Base-by-base conservation (phyloP, 306 rosid genomes). In the Cucurbita pepo region DNA sequence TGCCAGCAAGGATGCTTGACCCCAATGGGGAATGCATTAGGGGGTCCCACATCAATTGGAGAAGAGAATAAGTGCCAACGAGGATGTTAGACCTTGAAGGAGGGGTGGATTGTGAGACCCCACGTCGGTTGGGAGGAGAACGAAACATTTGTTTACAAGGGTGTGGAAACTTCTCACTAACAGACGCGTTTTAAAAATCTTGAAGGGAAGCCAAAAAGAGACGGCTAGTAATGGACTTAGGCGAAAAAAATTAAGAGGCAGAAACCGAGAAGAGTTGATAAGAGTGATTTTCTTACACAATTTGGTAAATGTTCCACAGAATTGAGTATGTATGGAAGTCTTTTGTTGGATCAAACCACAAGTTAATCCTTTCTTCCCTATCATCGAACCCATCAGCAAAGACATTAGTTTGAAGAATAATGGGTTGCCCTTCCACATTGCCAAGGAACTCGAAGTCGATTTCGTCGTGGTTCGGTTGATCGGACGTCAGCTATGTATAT, bases 331-430 rank as follows among this genome's bases (percentile, higher is more conserved):
- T 87, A 54, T 93, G 98, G 70, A 87, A 88, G 83, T 90, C 88
- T 67, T 80, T 76, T 56, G 96, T 84, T 30, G 98, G 98, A 89
- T 93, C 98, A 85, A 93, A 93, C 98, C 97, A 93, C 18, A 93
- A 86, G 50, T 78, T 82, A 77, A 93, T 86, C 81, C 98, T 90
- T 81, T 90, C 97, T 43, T 93, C 98, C 60, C 97, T 69, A 77
- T 87, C 82, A 80, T 71, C 97, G 10, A 71, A 82, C 30, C 98
- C 98, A 62, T 90, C 84, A 5, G 89, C 96, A 63, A 48, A 93
- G 57, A 93, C 59, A 77, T 93, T 93, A 63, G 97, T 90, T 82
- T 93, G 98, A 64, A 93, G 82, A 59, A 82, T 83, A 71, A 85
- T 90, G 65, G 96, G 92, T 78, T 87, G 76, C 56, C 91, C 97